Base-by-base conservation (phyloP, 2,329 filamentous ascomycete genomes). In the Neoascochyta sp. region DNA sequence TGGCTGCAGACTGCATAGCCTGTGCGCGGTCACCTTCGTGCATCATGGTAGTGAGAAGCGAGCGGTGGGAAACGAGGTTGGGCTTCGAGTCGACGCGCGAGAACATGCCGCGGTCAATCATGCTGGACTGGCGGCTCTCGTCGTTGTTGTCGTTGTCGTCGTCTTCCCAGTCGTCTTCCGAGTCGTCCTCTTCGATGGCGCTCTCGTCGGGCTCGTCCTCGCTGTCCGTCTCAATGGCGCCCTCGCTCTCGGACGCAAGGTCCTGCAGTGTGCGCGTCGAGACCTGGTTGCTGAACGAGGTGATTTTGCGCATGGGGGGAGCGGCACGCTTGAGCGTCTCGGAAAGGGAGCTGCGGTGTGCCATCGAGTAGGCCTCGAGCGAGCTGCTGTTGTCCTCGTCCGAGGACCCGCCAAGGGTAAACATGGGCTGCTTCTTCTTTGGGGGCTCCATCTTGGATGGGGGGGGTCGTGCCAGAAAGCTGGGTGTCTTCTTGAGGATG, bases 11-110 rank as follows among this genome's bases (percentile, higher is more conserved):
- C 41, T 79, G 75, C n/a, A 90, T 74, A 31, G 72, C 80, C 53
- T 72, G 74, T 26, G 81, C 76, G 28, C 84, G 81, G 60, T 86
- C 82, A 44, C 78, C 82, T 56, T 94, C 81, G 49, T 86, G 83
- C 59, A 98, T 80, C 73, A 90, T 83, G 29, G 90, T 80, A 1
- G 89, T 95, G 45, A 98, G 82, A 22, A 96, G 76, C 2, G 90
- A 96, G 28, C 84, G 82, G 27, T 86, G 80, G 1, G 90, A 94
- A 3, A 84, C 82, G 15, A 96, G 72, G 54, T 95, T 86, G 6
- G 81, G 79, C 60, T 81, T 81, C 22, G 89, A 95, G 61, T 95
- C 86, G 27, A 96, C 88, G 7, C 92, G 83, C 62, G 89, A 81
- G 74, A 98, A 98, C 50, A 87, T 73, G 12, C 78, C 75, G 53